Percentiles rank a stretch among this genome's conserved stretches.
phyloP scores from a whole-genome alignment of 768 basidiomycete genomes.

The Neoboletus magnificus region DNA sequence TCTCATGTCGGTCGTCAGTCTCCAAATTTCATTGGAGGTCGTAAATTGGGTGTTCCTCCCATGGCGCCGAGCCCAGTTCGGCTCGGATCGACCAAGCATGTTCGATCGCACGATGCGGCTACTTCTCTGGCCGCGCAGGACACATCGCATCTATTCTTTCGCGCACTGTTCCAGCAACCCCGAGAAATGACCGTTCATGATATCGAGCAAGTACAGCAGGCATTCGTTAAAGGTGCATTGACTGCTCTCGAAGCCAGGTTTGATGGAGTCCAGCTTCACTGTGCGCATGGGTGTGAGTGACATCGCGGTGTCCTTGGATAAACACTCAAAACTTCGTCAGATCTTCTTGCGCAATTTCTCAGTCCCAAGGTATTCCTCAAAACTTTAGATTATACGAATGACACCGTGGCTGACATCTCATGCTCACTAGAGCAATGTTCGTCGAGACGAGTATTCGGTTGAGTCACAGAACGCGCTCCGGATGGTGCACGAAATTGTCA shows the following conservation, averaged over 20 bases:
- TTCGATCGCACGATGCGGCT: conserved; percentile 4
- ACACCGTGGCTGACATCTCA: conserved; percentile 10
- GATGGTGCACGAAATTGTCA: conserved; percentile 54
- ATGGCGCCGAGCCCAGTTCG: conserved; percentile 68
- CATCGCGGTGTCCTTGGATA: background rate
- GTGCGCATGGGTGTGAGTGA: conserved; percentile 77
- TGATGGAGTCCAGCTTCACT: conserved; percentile 85
- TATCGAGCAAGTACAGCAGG: conserved; percentile 55
- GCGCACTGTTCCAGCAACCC: conserved; percentile 62
- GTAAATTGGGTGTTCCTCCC: conserved; percentile 56
- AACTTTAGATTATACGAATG: background rate
- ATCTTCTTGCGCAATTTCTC: conserved; percentile 77
- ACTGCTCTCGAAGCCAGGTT: conserved; percentile 69
- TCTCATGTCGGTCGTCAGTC: conserved; percentile 85
- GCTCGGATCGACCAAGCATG: conserved; percentile 35
- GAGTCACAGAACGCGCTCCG: conserved; percentile 44
- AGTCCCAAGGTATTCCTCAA: conserved; percentile 55
- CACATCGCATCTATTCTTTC: conserved; percentile 27
- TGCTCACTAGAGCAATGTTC: conserved; percentile 43
- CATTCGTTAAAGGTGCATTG: conserved; percentile 65
- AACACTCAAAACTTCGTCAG: conserved; percentile 33
- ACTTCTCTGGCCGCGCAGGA: conserved; percentile 4
- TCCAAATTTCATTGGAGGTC: conserved; percentile 64
- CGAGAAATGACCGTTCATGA: conserved; percentile 55
- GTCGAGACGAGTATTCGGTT: conserved; percentile 59